Evolutionary conservation across 2,329 filamentous ascomycete genomes (phyloP).

Genomic region (Talaromyces sp.): DNA sequence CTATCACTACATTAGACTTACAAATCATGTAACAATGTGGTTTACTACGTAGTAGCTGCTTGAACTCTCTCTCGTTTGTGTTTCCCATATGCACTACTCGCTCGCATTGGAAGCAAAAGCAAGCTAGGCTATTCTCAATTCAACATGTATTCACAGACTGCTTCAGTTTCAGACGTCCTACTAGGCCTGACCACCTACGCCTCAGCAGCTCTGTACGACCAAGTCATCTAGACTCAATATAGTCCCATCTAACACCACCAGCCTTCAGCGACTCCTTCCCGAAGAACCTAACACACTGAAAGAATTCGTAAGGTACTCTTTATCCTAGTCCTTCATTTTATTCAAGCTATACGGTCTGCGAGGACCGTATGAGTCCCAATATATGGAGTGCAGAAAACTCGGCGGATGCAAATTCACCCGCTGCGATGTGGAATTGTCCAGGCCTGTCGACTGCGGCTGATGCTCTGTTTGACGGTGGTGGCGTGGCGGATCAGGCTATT

Average conservation of each 20-base stretch:
- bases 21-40: background rate
- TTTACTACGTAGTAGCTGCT: background rate
- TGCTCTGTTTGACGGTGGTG: no score
- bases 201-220: background rate
- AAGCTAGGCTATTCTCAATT: background rate
- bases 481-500: no score
- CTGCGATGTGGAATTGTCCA: no score
- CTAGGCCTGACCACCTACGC: background rate
- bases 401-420: no score
- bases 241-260: background rate
- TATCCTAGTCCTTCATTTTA: no score
- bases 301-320: background rate
- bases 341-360: no score
- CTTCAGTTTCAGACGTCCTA: background rate
- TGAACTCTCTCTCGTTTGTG: no score
- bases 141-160: background rate
- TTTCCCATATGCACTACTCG: no score
- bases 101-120: background rate
- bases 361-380: no score
- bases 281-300: background rate
- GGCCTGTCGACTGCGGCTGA: no score
- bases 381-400: no score
- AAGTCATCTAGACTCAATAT: background rate
- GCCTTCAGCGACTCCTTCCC: background rate
- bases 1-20: background rate